Conservation (phyloP, 2,329 filamentous ascomycete species). For the Penicillium janthinellum region DNA sequence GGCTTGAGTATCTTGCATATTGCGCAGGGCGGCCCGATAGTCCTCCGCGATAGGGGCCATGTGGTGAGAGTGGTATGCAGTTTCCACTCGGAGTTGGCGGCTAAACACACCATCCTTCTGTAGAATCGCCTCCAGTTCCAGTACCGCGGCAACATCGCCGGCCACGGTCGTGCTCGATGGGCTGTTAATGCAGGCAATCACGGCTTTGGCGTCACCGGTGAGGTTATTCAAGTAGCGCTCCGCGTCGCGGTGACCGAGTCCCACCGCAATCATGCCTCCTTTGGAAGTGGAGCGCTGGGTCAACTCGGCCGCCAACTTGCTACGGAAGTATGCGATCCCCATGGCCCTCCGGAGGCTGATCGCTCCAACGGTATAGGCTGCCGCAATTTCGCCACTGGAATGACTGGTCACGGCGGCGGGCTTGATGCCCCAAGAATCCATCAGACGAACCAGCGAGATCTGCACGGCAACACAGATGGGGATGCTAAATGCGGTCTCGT, state of each 20-base stretch:
- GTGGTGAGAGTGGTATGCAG: constrained; percentile 28
- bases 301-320: background rate
- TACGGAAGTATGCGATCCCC: constrained; percentile 42
- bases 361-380: constrained; percentile 48
- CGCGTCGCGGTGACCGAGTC: constrained; percentile 8
- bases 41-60: constrained; percentile 7
- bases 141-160: constrained; percentile 23
- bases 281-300: background rate
- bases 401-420: constrained; percentile 49
- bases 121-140: constrained; percentile 24
- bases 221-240: background rate
- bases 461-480: constrained; percentile 49
- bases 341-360: constrained; percentile 37
- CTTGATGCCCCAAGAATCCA: constrained; percentile 48
- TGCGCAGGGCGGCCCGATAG: background rate
- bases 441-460: constrained; percentile 49
- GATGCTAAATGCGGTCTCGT: background rate
- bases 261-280: constrained; percentile 26
- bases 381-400: constrained; percentile 54
- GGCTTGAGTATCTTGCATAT: background rate
- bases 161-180: constrained; percentile 28
- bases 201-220: background rate
- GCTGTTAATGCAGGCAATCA: constrained; percentile 26
- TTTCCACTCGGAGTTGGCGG: constrained; percentile 20
- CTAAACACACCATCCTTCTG: constrained; percentile 24